A percentile compares a stretch with the other conserved stretches of the same genome.
Evolutionary conservation across 805 yeast species (phyloP).

Genomic region (Ogataea salicorniae): DNA sequence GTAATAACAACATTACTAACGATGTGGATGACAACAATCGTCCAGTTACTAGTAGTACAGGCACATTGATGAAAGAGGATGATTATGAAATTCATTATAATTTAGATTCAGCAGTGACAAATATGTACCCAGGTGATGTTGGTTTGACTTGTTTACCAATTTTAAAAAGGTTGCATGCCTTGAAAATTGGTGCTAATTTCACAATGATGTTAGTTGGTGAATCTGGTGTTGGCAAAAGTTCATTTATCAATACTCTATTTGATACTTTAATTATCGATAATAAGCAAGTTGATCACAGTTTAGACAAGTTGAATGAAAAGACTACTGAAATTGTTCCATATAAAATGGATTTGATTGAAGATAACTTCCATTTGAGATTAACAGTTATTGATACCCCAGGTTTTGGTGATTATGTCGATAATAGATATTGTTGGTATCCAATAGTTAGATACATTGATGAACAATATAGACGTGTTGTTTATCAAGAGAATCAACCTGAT

Average conservation of each 20-base stretch:
- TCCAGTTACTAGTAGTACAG: slow-evolving; percentile 13
- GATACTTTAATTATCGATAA: slow-evolving; percentile 39
- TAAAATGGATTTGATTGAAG: slow-evolving; percentile 53
- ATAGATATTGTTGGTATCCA: slow-evolving; percentile 61
- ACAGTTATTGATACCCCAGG: slow-evolving; percentile 71
- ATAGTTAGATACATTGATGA: slow-evolving; percentile 72
- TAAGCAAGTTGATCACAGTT: slow-evolving; percentile 14
- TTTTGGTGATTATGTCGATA: slow-evolving; percentile 67
- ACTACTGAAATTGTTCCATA: slow-evolving; percentile 32
- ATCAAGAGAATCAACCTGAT: slow-evolving; percentile 74
- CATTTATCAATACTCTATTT: slow-evolving; percentile 77
- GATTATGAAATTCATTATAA: slow-evolving; percentile 23
- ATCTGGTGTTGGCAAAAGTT: slow-evolving; percentile 78
- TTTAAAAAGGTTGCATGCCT: slow-evolving; percentile 25
- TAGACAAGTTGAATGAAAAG: slow-evolving; percentile 13
- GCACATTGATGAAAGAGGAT: slow-evolving; percentile 10
- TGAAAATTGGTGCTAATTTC: slow-evolving; percentile 64
- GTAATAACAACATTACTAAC: no score
- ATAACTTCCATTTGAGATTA: slow-evolving; percentile 52
- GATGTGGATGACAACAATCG: slow-evolving; percentile 1
- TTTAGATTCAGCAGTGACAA: slow-evolving; percentile 23
- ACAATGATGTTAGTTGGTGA: slow-evolving; percentile 85
- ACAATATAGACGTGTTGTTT: slow-evolving; percentile 61
- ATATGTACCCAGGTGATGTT: slow-evolving; percentile 21
- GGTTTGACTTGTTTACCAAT: slow-evolving; percentile 29